Base-by-base conservation (phyloP, 2,329 filamentous ascomycete genomes). In the Alternaria triticina region DNA sequence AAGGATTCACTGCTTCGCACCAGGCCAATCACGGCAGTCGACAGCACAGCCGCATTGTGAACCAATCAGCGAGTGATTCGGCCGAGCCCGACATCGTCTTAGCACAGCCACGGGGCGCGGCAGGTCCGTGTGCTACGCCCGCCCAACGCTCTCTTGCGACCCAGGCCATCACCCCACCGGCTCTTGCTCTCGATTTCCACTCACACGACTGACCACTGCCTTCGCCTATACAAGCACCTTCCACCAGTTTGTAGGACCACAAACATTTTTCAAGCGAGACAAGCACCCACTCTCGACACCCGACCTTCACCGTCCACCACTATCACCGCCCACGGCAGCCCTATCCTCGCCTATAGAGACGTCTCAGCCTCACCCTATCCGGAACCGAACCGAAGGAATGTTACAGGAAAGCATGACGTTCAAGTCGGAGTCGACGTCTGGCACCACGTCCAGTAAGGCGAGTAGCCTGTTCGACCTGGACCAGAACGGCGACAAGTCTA, bases 401-500 rank as follows among this genome's bases (percentile, higher is more conserved):
- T 54, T 64, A 54, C 55, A 69, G 58, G 52, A 67, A 63, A 77
- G 62, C 67, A 80, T 76, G 71, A 84, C 82, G 45, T 83, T 82
- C 76, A 78, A 83, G 64, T 82, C 79, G 51, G 74, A 76, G 50
- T 83, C 82, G n/a, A 82, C 82, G 28, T 76, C 77, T 56, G 74
- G 70, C 58, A 75, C 75, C 23, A 63, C 58, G 36, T 77, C 76
- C 17, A 77, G 78, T 27, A 78, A 77, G 49, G 79, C 77, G 27
- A 82, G 80, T 55, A 78, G 74, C 58, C 79, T 82, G 45, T 84
- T 84, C 63, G 75, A 76, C 40, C 77, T 85, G 7, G 80, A 85
- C 65, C 80, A 82, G 54, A 73, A 80, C 47, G 79, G 83, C 73
- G 77, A 66, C 30, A 74, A 75, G 49, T 79, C 79, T 17, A 83